Evolutionary conservation across 1,139 yeast species (phyloP).

Genomic region (Komagataea norvegica): DNA sequence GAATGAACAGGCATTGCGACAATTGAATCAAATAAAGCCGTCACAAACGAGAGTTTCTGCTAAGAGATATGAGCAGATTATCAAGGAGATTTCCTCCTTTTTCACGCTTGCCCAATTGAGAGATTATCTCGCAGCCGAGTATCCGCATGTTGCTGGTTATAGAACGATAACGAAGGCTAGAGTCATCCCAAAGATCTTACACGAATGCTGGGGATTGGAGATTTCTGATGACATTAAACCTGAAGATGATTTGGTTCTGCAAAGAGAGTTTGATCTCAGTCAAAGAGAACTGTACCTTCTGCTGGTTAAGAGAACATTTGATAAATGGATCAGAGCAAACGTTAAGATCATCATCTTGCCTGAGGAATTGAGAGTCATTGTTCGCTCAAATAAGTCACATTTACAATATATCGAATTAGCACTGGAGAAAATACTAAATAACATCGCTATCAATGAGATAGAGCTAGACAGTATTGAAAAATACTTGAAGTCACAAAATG

Average conservation of each 20-base stretch:
- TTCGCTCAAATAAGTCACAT: slow-evolving; percentile 29
- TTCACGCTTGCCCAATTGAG: slow-evolving; percentile 30
- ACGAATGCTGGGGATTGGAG: slow-evolving; percentile 39
- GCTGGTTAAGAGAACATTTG: slow-evolving; percentile 32
- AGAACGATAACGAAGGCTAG: slow-evolving; percentile 19
- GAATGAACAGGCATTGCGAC: slow-evolving; percentile 27
- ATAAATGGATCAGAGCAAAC: slow-evolving; percentile 35
- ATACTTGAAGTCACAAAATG: slow-evolving; percentile 10
- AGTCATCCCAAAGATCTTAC: slow-evolving; percentile 30
- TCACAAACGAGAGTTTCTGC: slow-evolving; percentile 23
- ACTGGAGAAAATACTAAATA: slow-evolving; percentile 33
- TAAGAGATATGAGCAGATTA: slow-evolving; percentile 27
- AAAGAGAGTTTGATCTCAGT: slow-evolving; percentile 34
- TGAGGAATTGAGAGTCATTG: slow-evolving; percentile 29
- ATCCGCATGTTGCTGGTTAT: slow-evolving; percentile 12
- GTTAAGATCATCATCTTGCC: slow-evolving; percentile 37
- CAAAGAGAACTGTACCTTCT: slow-evolving; percentile 37
- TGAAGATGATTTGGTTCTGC: slow-evolving; percentile 35
- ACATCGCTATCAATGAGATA: slow-evolving; percentile 33
- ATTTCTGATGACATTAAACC: slow-evolving; percentile 32
- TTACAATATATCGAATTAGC: slow-evolving; percentile 34
- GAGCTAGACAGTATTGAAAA: slow-evolving; percentile 25
- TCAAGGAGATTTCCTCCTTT: slow-evolving; percentile 24
- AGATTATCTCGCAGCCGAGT: slow-evolving; percentile 23
- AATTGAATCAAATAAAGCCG: slow-evolving; percentile 31